Percentiles rank a stretch among this genome's conserved stretches.
Evolutionary conservation across 257 asterid species (phyloP).

Genomic region (Capsicum pubescens): DNA sequence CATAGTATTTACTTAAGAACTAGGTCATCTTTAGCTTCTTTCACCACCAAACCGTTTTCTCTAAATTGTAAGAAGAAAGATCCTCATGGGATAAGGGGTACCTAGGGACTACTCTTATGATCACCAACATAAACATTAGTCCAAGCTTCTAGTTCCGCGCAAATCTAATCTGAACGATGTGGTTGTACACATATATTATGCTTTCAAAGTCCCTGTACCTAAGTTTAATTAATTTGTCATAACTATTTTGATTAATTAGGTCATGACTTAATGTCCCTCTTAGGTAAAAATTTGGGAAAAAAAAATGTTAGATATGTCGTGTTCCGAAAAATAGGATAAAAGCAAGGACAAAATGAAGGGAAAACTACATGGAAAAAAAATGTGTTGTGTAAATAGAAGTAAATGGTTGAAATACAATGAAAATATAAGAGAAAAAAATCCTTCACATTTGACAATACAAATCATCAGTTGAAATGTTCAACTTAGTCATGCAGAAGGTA

Average conservation of each 20-base stretch:
- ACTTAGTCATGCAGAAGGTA: constrained; percentile 12
- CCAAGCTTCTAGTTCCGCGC: no score
- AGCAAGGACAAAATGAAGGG: background rate
- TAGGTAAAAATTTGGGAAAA: background rate
- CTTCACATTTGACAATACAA: background rate
- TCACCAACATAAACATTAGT: background rate
- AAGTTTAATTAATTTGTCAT: background rate
- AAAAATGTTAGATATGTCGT: background rate
- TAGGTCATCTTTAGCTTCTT: constrained; percentile 42
- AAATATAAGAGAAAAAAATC: background rate
- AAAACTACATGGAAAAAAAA: background rate
- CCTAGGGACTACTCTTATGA: constrained; percentile 10
- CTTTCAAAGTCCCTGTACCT: background rate
- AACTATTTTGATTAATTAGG: background rate
- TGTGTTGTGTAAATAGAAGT: background rate
- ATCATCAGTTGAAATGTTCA: constrained; percentile 42
- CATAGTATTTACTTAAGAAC: constrained; percentile 60
- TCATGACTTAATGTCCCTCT: background rate
- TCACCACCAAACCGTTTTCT: constrained; percentile 24
- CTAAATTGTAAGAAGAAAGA: constrained; percentile 29
- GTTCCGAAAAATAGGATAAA: background rate
- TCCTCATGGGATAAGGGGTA: constrained; percentile 40
- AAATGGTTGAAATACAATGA: background rate
- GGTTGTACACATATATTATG: background rate
- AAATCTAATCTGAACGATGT: no score